These are phyloP conservation scores for Suillus decipiens DNA, from an alignment of 768 basidiomycete species.

Conservation along the genomic window DNA sequence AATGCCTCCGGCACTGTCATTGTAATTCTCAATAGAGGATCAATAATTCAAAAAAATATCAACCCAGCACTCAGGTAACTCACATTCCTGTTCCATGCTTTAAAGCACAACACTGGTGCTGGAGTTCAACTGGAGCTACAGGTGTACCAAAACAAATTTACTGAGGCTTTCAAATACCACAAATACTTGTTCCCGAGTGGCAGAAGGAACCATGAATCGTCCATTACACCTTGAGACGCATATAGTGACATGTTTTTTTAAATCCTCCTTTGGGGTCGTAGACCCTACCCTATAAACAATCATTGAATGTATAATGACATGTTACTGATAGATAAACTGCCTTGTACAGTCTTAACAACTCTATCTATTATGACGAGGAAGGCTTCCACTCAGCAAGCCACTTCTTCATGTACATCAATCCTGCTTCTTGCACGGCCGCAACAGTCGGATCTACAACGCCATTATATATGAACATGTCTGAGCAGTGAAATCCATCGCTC, in stretches of 20 bases:
- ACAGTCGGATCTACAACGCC: conserved; percentile 54
- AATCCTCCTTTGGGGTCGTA: no score
- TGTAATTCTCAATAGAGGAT: no score
- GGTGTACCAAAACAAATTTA: no score
- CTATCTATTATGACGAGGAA: not conserved
- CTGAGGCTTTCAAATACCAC: not conserved
- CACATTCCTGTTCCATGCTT: no score
- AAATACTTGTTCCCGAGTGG: not conserved
- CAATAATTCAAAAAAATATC: no score
- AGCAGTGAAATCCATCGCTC: conserved; percentile 67
- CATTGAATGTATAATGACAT: not conserved
- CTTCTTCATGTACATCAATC: conserved; percentile 49
- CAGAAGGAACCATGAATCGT: not conserved
- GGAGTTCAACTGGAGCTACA: no score
- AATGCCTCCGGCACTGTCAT: no score
- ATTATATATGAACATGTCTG: conserved; percentile 50
- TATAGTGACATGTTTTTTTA: no score
- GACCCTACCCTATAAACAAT: no score
- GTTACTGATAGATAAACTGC: not conserved
- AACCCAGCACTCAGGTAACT: no score
- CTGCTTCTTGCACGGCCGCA: conserved; percentile 52
- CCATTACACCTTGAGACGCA: not conserved
- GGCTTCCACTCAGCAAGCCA: conserved; percentile 53
- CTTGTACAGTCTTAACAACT: not conserved
- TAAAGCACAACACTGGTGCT: no score